Evolutionary conservation across 2,329 filamentous ascomycete genomes (phyloP), one percentile per base, ranked within the genome.

Genomic region (Sphaerulina musiva): DNA sequence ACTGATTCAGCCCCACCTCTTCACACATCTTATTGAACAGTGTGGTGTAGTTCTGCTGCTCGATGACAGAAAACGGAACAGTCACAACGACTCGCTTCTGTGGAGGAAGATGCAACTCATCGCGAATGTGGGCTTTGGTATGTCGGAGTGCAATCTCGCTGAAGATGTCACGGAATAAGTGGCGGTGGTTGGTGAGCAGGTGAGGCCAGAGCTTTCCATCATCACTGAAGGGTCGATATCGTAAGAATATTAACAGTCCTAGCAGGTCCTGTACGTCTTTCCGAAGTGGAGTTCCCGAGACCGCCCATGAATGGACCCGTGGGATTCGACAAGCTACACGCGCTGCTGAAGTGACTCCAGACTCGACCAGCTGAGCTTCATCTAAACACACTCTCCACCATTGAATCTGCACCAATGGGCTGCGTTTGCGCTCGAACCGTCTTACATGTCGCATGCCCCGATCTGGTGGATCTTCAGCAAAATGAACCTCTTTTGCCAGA

Each of bases 321-420:
- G 92, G 90, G 57, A 98, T 85, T 26, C 86, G 75, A 40, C 84
- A 82, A 36, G 90, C 90, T 11, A 96, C 83, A 45, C 79, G 81
- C 1, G 93, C 91, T 29, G 92, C 88, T 62, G 89, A 85, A 63
- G 83, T 91, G 3, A 95, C 84, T 34, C 90, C 89, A 60, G 82
- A 92, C 68, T 97, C 92, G 41, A 97, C 84, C 86, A 95, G 95
- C 66, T 98, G 93, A 0, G 92, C 74, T 85, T 90, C 81, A 61
- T 84, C 81, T 26, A 84, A 73, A 63, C 80, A 82, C 1, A 95
- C 81, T 41, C 92, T 80, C 89, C 90, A 96, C 90, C 89, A 97
- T 1, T 79, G 82, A 14, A 96, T 81, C 61, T 87, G 81, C 8
- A 91, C 83, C 6, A 97, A 75, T 0, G 91, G 91, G 4, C 89